Evolutionary conservation across 495 filamentous ascomycete species (phyloP).

Genomic region (Penicillium fimorum): DNA sequence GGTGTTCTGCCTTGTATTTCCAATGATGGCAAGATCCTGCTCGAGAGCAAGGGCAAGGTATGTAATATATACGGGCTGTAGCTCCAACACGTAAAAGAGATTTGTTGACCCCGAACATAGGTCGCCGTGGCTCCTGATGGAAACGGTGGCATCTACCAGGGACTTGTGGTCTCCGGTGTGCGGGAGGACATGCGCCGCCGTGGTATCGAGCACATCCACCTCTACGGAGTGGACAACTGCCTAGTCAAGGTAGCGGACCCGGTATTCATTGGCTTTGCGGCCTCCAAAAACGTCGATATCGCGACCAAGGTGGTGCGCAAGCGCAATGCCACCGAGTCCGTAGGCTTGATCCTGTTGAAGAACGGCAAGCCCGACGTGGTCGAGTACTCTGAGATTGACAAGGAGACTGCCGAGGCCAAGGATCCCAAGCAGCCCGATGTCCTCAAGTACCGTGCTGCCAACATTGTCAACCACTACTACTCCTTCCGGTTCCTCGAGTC

Average conservation of each 20-base stretch:
- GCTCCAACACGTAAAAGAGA: not conserved
- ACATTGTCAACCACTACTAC: slow-evolving; percentile 99
- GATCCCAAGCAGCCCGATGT: slow-evolving; percentile 79
- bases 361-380: slow-evolving; percentile 97
- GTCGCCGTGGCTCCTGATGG: slow-evolving; percentile 97
- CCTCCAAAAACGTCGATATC: slow-evolving; percentile 87
- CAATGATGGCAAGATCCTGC: slow-evolving; percentile 94
- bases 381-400: slow-evolving; percentile 97
- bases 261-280: slow-evolving; percentile 90
- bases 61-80: slow-evolving; percentile 5
- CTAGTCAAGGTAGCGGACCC: slow-evolving; percentile 97
- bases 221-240: slow-evolving; percentile 98
- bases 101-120: slow-evolving; percentile 33
- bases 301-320: slow-evolving; percentile 98
- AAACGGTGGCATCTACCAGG: slow-evolving; percentile 96
- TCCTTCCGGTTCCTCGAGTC: slow-evolving; percentile 88
- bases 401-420: slow-evolving; percentile 78
- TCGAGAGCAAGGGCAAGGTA: slow-evolving; percentile 86
- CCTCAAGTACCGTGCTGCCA: slow-evolving; percentile 94
- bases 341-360: slow-evolving; percentile 90
- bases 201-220: slow-evolving; percentile 92
- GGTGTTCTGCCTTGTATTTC: slow-evolving; percentile 95
- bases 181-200: slow-evolving; percentile 85
- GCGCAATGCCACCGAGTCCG: slow-evolving; percentile 93
- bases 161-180: slow-evolving; percentile 76